Conservation (phyloP, 164 flowering plant species). For the Piper longum region DNA sequence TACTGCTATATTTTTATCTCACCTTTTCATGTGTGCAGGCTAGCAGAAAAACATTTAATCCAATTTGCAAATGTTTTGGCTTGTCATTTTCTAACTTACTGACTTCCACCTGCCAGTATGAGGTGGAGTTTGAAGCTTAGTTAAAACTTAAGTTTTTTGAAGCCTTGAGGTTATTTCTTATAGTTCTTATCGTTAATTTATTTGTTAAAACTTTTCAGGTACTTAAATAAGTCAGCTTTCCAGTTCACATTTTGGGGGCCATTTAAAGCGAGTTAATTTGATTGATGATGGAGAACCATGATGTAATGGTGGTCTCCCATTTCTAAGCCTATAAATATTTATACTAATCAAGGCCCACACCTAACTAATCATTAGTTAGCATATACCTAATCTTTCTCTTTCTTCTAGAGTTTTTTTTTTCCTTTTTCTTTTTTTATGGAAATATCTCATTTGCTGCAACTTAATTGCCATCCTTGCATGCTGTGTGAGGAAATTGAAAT, state of each 20-base stretch:
- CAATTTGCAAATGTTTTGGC: constrained; percentile 67
- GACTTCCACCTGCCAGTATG: constrained; percentile 97
- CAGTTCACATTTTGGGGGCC: constrained; percentile 22
- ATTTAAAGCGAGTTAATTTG: too few species aligned
- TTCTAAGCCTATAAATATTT: too few species aligned
- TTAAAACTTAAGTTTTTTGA: not conserved
- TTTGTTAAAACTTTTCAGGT: constrained; percentile 39
- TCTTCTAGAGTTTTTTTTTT: too few species aligned
- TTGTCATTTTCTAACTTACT: constrained; percentile 85
- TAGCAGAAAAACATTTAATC: constrained; percentile 71
- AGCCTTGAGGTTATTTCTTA: not conserved
- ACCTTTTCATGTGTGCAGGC: constrained; percentile 29
- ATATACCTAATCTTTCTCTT: too few species aligned
- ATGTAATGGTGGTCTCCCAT: not conserved
- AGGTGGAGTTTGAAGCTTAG: constrained; percentile 26
- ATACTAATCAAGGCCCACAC: too few species aligned
- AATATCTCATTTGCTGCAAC: not conserved
- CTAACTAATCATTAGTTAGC: too few species aligned
- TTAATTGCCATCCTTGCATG: not conserved
- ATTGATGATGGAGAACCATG: not conserved
- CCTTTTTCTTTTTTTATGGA: not conserved
- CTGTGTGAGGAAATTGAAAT: not conserved
- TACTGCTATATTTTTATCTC: not conserved
- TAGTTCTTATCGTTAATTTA: not conserved
- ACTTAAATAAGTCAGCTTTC: constrained; percentile 96